Evolutionary conservation across 2,329 filamentous ascomycete species (phyloP), one percentile per base, ranked within the genome.

Genomic region (Bertia moriformis): DNA sequence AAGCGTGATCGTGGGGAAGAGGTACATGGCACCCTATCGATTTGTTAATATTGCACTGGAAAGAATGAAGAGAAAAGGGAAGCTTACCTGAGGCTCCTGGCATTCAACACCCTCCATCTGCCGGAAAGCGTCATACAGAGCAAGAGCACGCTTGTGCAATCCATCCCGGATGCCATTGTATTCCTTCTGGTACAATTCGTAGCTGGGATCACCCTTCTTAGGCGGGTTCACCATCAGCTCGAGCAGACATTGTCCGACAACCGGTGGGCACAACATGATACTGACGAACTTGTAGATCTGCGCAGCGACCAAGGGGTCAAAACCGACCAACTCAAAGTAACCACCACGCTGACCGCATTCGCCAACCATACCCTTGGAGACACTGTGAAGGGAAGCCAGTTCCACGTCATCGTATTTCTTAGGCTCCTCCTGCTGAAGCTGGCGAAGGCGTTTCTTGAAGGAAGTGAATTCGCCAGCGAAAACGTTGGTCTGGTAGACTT

Each of bases 281-380:
- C 83, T 91, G 54, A 96, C 83, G 58, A 94, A 94, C 67, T 98
- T 98, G 77, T 96, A 96, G 60, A 98, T 88, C 66, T 96, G 81
- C 47, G 81, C 84, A 54, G 84, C 80, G 47, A 98, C 91, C 52
- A 83, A 70, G 10, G 74, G 63, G 56, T 93, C 78, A 59, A 98
- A 95, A 49, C 85, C 85, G 43, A 88, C 75, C 41, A 98, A 78
- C 69, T 98, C 91, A 55, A 96, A 96, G 71, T 93, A 98, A 40
- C 91, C 91, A 49, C 89, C 91, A 46, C 91, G 84, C 67, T 98
- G 91, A 39, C 91, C 91, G 58, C 91, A 98, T 67, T 98, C 91
- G 55, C 91, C 91, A 5, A 95, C 84, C 88, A 98, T 96, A 52
- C 91, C 91, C 73, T 98, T 98, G 56, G 86, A 94, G 41, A 93